phyloP scores from a whole-genome alignment of 2,329 filamentous ascomycete genomes.

The Pestalotiopsis fici region DNA sequence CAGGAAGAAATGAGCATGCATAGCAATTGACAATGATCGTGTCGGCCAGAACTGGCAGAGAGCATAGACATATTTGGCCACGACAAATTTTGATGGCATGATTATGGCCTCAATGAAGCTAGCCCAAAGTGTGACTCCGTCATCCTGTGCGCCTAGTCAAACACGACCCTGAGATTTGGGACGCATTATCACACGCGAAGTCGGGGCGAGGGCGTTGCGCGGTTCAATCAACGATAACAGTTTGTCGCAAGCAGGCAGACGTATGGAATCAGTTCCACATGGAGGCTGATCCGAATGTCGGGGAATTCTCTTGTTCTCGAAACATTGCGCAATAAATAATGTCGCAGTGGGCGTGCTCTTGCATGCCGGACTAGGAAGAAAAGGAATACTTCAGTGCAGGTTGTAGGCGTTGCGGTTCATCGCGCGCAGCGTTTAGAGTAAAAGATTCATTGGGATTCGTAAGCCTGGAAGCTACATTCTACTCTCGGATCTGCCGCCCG shows the following conservation, averaged over 20 bases:
- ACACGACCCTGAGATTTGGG: background rate
- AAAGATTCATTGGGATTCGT: background rate
- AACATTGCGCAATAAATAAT: background rate
- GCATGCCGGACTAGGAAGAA: background rate
- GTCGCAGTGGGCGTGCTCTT: background rate
- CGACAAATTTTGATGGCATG: background rate
- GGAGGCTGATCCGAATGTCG: background rate
- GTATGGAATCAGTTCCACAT: background rate
- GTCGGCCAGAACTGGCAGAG: background rate
- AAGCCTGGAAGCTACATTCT: background rate
- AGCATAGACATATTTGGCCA: background rate
- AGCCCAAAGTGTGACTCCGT: background rate
- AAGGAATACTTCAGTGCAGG: background rate
- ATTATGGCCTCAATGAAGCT: background rate
- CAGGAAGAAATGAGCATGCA: no score
- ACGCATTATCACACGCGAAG: background rate
- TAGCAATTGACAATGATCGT: background rate
- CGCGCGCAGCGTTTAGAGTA: background rate
- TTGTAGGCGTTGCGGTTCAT: background rate
- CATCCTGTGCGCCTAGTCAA: background rate
- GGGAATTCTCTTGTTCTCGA: background rate
- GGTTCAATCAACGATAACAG: background rate
- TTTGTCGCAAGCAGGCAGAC: background rate
- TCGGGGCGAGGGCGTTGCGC: background rate
- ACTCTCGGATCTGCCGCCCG: background rate